A percentile compares a stretch with the other conserved stretches of the same genome.
phyloP scores from a whole-genome alignment of 768 basidiomycete species.

The Auriscalpium orientale region DNA sequence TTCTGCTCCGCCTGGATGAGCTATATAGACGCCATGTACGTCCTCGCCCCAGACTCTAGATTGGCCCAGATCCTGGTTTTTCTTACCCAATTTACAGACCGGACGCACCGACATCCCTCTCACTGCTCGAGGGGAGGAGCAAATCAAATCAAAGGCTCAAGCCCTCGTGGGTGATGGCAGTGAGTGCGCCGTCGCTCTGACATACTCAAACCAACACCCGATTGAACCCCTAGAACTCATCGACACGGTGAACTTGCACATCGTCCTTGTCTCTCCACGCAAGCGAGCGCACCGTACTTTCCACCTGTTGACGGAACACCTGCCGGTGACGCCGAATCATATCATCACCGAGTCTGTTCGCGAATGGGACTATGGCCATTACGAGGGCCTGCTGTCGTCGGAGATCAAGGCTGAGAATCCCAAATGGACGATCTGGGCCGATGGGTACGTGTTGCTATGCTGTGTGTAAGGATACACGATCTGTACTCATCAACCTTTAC shows the following conservation, averaged over 20 bases:
- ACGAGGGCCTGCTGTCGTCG: constrained; percentile 74
- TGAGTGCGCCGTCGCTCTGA: constrained; percentile 31
- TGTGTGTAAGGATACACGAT: background rate
- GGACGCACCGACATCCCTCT: constrained; percentile 85
- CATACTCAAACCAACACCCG: background rate
- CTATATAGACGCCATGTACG: constrained; percentile 53
- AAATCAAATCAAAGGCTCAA: constrained; percentile 56
- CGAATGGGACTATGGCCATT: constrained; percentile 92
- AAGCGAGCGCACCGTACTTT: constrained; percentile 81
- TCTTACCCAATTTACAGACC: constrained; percentile 42
- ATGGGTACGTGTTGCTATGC: constrained; percentile 46
- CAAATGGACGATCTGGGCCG: constrained; percentile 78
- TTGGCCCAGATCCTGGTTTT: no score
- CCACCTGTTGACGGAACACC: constrained; percentile 61
- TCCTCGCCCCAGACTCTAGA: background rate
- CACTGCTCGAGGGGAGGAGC: constrained; percentile 64
- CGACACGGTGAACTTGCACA: constrained; percentile 70
- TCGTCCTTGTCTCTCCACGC: constrained; percentile 81
- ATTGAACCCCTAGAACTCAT: constrained; percentile 46
- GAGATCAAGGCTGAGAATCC: constrained; percentile 62
- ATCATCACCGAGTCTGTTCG: constrained; percentile 56
- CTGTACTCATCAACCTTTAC: constrained; percentile 8
- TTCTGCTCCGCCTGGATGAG: constrained; percentile 8
- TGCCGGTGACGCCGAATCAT: constrained; percentile 41
- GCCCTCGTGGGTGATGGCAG: constrained; percentile 71